Evolutionary conservation across 371 early-diverging fungal species (phyloP), one percentile per base, ranked within the genome.

Genomic region (Syncephalastrum monosporum): DNA sequence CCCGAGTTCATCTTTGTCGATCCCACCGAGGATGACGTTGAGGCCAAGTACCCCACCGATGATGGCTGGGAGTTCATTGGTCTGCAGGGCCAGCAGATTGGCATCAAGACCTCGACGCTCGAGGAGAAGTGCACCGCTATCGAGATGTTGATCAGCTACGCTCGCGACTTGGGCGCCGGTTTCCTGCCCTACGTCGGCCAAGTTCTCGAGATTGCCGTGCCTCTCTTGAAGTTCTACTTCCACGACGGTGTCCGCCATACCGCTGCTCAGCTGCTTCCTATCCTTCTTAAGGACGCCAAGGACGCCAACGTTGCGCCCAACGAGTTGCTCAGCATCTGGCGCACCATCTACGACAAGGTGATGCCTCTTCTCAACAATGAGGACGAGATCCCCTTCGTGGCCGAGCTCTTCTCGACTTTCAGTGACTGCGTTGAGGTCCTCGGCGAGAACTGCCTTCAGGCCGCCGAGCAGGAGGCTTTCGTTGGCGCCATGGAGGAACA

Each of bases 121-220:
- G 98, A 99, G 68, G 98, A 98, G 61, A 99, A 97, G 74, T 90
- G 90, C 72, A 93, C 94, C 19, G 98, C 99, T 23, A 90, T 98
- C 23, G 98, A 98, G 70, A 97, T 98, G 97, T 76, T 99, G 55
- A 84, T 91, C 33, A 92, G 91, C 67, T 99, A 97, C 65, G 95
- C 96, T 15, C 82, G 90, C 53, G 92, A 95, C 63, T 83, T 99
- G 47, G 93, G 92, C 46, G 83, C 88, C 27, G 90, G 88, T 21
- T 99, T 98, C 80, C 79, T 84, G 44, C 85, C 90, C 6, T 96
- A 91, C 67, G 94, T 91, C 17, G 81, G 81, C 53, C 72, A 83
- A 64, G 88, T 92, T 17, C 77, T 96, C 63, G 89, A 90, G 44
- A 84, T 94, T 56, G 87, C 91, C 42, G 69, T 97, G 44, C 94